Conservation (phyloP, 106 monocot genomes). For the Triglochin maritima region DNA sequence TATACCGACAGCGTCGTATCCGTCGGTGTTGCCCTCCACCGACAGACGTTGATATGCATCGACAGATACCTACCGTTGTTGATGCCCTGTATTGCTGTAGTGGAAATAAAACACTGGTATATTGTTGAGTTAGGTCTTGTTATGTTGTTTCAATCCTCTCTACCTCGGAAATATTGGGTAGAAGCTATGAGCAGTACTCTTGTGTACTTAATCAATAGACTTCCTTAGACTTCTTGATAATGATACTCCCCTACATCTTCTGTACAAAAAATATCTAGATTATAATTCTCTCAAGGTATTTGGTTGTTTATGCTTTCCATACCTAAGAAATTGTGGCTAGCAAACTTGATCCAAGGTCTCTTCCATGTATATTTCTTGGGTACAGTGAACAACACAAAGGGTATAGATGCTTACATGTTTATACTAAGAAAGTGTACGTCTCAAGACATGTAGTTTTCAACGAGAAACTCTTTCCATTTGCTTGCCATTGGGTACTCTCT, state of each 20-base stretch:
- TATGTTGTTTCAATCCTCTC: not conserved
- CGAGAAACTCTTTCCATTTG: no score
- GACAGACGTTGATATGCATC: no score
- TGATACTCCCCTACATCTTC: not conserved
- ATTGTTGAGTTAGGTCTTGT: conserved; percentile 1
- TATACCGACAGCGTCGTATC: no score
- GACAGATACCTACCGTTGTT: no score
- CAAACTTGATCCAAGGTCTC: not conserved
- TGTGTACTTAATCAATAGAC: not conserved
- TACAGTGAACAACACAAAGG: not conserved
- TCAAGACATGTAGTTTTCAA: no score
- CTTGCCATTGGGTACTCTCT: no score
- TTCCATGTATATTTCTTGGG: not conserved
- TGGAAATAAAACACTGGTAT: not conserved
- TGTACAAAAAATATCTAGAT: not conserved
- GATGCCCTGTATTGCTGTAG: no score
- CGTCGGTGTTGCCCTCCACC: no score
- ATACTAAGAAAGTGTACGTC: no score
- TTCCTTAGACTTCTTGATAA: not conserved
- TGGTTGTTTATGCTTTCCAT: conserved; percentile 7
- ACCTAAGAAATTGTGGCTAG: not conserved
- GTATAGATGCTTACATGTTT: not conserved
- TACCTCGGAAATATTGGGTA: conserved; percentile 4
- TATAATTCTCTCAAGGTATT: conserved; percentile 1
- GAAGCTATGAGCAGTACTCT: not conserved